A percentile compares a stretch with the other conserved stretches of the same genome.
Conservation (phyloP, 305 asterid genomes). For the Solanum chacoense region DNA sequence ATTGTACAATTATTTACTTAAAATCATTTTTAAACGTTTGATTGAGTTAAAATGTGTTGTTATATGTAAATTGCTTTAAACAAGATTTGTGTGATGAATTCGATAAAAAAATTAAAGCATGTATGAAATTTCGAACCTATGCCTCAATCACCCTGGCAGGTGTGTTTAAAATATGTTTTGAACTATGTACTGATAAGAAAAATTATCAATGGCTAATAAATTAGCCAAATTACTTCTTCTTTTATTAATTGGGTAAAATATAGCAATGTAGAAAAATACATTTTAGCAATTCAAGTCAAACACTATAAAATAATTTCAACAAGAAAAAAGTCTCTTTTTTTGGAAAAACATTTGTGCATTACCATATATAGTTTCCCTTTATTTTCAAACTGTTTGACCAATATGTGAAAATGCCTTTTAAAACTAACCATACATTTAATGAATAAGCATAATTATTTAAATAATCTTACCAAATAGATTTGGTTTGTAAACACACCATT, state of each 20-base stretch:
- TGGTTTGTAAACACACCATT: background rate
- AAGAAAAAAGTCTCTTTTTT: background rate
- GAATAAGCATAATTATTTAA: background rate
- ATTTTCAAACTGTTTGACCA: background rate
- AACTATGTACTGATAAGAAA: background rate
- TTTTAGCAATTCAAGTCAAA: background rate
- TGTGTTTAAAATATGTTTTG: background rate
- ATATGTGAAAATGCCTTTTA: background rate
- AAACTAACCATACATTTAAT: background rate
- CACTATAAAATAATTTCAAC: background rate
- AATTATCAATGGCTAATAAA: background rate
- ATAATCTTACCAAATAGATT: background rate
- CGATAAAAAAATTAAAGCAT: background rate
- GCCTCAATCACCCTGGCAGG: rapidly evolving
- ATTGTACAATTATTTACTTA: background rate
- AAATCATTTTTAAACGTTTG: background rate
- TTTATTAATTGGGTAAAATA: background rate
- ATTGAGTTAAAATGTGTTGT: background rate
- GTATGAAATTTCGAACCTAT: background rate
- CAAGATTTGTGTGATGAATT: background rate
- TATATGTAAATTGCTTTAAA: background rate
- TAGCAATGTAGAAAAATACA: background rate
- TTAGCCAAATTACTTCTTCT: background rate
- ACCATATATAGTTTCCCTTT: background rate
- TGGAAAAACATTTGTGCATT: background rate